These are phyloP conservation scores for Cantharellus cinnabarinus DNA, from an alignment of 768 basidiomycete species.

Conservation along the genomic window DNA sequence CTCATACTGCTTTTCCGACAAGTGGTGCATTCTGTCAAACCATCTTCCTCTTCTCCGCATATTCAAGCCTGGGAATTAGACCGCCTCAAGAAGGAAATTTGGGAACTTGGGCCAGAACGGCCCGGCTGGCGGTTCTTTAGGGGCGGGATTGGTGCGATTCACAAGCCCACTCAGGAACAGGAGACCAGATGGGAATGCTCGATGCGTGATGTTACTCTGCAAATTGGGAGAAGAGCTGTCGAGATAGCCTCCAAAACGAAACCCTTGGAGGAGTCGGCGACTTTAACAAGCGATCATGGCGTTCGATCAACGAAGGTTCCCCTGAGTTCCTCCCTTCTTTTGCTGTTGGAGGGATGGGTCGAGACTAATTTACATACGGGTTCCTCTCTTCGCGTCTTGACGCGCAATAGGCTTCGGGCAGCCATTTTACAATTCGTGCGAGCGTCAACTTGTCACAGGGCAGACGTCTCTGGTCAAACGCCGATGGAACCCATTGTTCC, in stretches of 20 bases:
- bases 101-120: constrained; percentile 40
- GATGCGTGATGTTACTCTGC: constrained; percentile 49
- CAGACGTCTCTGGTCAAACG: constrained; percentile 4
- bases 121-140: constrained; percentile 37
- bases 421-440: constrained; percentile 42
- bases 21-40: constrained; percentile 22
- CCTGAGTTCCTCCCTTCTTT: constrained; percentile 34
- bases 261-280: constrained; percentile 2
- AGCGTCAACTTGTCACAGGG: constrained; percentile 9
- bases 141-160: not conserved
- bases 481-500: not conserved
- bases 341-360: constrained; percentile 52
- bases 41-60: constrained; percentile 24
- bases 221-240: constrained; percentile 46
- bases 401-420: constrained; percentile 42
- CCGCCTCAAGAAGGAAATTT: constrained; percentile 52
- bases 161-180: constrained; percentile 2
- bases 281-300: constrained; percentile 1
- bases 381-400: constrained; percentile 37
- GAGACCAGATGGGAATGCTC: constrained; percentile 31
- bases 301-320: constrained; percentile 1
- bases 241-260: constrained; percentile 17
- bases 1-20: constrained; percentile 65
- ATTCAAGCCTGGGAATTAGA: constrained; percentile 34
- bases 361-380: constrained; percentile 39